Conservation (phyloP, 768 basidiomycete genomes). For the Hygrophorus russula region DNA sequence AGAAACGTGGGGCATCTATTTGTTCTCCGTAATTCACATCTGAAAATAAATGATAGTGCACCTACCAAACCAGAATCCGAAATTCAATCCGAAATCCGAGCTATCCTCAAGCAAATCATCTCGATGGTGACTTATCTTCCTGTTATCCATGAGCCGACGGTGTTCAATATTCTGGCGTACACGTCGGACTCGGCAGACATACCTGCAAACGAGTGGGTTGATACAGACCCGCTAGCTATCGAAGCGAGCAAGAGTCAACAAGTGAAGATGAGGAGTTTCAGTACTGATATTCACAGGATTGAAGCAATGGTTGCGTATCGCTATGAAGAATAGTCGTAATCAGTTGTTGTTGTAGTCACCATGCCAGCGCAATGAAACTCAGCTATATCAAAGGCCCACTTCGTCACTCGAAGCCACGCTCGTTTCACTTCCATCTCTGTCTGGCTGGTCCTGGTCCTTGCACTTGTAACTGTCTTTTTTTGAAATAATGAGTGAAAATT, state of each 20-base stretch:
- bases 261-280: conserved; percentile 92
- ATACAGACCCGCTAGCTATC: conserved; percentile 86
- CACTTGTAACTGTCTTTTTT: conserved; percentile 16
- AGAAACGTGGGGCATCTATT: conserved; percentile 34
- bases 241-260: conserved; percentile 90
- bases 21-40: conserved; percentile 3
- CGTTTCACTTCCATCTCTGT: conserved; percentile 14
- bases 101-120: conserved; percentile 97
- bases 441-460: conserved; percentile 46
- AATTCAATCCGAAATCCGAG: conserved; percentile 94
- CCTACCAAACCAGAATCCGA: conserved; percentile 70
- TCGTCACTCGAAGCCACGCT: no score
- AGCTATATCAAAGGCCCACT: conserved; percentile 7
- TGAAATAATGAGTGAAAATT: conserved; percentile 49
- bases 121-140: conserved; percentile 95
- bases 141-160: conserved; percentile 86
- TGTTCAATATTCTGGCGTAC: conserved; percentile 97
- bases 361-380: conserved; percentile 17
- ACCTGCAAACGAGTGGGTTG: conserved; percentile 90
- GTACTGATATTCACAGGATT: conserved; percentile 95
- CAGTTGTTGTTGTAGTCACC: conserved; percentile 13
- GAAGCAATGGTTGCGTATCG: conserved; percentile 98
- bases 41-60: conserved; percentile 23
- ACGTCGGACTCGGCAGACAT: conserved; percentile 87
- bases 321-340: conserved; percentile 56